Conservation (phyloP, 2,329 filamentous ascomycete species). For the Cercospora sesami region DNA sequence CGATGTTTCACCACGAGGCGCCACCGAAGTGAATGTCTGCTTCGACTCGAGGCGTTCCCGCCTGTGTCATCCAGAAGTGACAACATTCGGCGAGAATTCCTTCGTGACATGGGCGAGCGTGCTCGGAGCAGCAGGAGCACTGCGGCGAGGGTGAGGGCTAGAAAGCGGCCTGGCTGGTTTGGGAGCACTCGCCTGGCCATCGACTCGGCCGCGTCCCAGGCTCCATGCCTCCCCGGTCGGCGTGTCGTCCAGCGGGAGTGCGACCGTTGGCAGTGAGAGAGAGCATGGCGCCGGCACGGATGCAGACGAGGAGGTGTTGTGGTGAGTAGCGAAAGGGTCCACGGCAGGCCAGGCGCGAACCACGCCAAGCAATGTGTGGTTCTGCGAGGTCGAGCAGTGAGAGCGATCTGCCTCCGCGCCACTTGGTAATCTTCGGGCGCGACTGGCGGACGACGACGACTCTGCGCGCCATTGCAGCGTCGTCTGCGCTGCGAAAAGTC, state of each 20-base stretch:
- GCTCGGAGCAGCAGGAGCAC: too few relatives aligned
- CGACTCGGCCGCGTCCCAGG: neutral
- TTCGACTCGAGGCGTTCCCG: neutral
- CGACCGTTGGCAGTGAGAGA: neutral
- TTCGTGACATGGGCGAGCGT: neutral
- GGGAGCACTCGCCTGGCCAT: neutral
- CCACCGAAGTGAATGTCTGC: neutral
- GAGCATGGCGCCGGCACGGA: neutral
- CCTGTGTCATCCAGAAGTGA: neutral
- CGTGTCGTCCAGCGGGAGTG: neutral
- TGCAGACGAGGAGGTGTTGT: neutral
- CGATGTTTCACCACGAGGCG: neutral
- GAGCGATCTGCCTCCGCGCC: neutral
- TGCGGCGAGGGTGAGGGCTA: too few relatives aligned
- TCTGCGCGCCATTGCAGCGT: neutral
- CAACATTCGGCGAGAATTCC: neutral
- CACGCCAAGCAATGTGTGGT: neutral
- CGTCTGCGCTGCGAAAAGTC: neutral
- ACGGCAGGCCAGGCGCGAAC: neutral
- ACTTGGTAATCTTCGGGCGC: neutral
- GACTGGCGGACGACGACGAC: neutral
- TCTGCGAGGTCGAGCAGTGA: neutral
- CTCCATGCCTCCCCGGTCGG: neutral
- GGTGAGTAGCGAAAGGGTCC: neutral
- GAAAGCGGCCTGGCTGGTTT: too few relatives aligned